Evolutionary conservation across 345 rosid genomes (phyloP), one percentile per base, ranked within the genome.

Genomic region (Psidium friedrichsthalianum): DNA sequence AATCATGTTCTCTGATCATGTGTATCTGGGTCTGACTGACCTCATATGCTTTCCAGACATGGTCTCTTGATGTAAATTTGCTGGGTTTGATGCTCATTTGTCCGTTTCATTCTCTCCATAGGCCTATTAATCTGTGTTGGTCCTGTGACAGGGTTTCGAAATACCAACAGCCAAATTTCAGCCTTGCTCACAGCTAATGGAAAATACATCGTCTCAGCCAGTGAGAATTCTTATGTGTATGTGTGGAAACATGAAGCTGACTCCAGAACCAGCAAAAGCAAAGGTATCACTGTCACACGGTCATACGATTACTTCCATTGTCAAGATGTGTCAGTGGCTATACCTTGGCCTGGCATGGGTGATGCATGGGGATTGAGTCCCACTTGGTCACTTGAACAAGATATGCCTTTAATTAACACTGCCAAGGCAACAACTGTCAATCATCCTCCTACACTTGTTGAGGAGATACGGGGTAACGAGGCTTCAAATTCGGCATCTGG

Each of bases 181-280:
- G 98, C 98, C 76, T 91, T 95, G 20, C 90, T 94, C 56, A 89
- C 99, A n/a, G 89, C 95, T 27, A 92, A 95, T 47, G 98, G 98
- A 86, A 96, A 94, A 90, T 94, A 93, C 56, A 93, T 97, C 14
- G 93, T 97, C 54, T 90, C 98, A 83, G 99, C 99, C 25, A 96
- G 99, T 84, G 98, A 97, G 91, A 98, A 96, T 89, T 97, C 99
- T n/a, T 90, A 92, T 47, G 98, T 97, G 29, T 97, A 95, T 84
- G 89, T 97, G 69, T 97, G 98, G 99, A 97, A 94, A 89, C 93
- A 97, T 81, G 98, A 95, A 85, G 90, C 94, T 53, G 93, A 91
- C 89, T 97, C 98, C 81, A 92, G 95, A 89, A 93, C 96, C 44
- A 91, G 94, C 89, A 92, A 93, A 87, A 92, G 83, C 86, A 97